These are phyloP conservation scores for Coelastrella sp. DNA, from an alignment of 139 green algal species.

Conservation along the genomic window DNA sequence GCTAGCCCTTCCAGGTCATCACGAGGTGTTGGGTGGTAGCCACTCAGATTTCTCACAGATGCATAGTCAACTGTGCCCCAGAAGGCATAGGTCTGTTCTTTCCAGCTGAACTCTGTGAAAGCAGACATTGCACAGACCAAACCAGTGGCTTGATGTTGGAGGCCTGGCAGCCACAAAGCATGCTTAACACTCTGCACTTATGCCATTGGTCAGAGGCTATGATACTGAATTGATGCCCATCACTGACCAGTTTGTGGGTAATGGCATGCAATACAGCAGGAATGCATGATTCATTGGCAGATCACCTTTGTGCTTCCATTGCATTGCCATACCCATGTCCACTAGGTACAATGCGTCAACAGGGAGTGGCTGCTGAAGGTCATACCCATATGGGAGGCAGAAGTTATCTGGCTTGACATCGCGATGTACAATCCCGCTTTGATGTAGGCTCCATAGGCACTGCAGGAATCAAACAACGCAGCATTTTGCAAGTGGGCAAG, in stretches of 20 bases:
- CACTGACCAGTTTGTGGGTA: too few relatives aligned
- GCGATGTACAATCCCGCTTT: background rate
- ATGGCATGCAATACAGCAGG: too few relatives aligned
- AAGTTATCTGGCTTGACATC: constrained; percentile 48
- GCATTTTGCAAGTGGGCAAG: too few relatives aligned
- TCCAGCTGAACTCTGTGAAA: constrained; percentile 16
- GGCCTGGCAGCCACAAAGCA: too few relatives aligned
- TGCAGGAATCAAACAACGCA: background rate
- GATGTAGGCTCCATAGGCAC: background rate
- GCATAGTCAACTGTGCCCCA: constrained; percentile 36
- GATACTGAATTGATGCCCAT: too few relatives aligned
- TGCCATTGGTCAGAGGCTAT: too few relatives aligned
- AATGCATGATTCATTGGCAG: background rate
- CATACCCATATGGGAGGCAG: constrained; percentile 20
- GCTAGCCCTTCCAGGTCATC: constrained; percentile 45
- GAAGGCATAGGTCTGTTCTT: background rate
- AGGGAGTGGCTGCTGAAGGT: background rate
- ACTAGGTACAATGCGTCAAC: constrained; percentile 13
- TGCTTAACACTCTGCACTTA: too few relatives aligned
- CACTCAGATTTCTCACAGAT: constrained; percentile 5
- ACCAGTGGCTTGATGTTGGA: too few relatives aligned
- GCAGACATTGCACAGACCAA: constrained; percentile 3
- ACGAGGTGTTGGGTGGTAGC: constrained; percentile 1
- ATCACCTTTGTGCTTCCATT: constrained; percentile 29
- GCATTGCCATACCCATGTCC: constrained; percentile 43